Evolutionary conservation across 768 basidiomycete genomes (phyloP), one percentile per base, ranked within the genome.

Genomic region (Termitomyces heimii): DNA sequence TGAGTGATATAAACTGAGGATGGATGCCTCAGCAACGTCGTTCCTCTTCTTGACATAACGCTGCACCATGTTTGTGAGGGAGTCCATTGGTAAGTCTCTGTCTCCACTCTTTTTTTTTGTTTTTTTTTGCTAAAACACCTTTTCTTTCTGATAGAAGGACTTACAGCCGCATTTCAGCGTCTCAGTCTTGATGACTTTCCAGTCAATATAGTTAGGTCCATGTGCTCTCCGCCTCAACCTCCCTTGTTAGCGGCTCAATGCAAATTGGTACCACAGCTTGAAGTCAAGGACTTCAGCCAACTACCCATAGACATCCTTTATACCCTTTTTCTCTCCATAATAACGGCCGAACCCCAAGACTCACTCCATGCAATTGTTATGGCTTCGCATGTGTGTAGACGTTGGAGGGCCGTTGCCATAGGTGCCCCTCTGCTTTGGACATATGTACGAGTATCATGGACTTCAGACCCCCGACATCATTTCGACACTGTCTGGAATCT

Each of bases 401-500:
- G 47, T 26, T 64, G 63, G 63, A 61, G 61, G 22, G 37, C 29
- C 13, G 48, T 64, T 29, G 57, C 57, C 31, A 50, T 57, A 2
- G 49, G 50, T 18, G 61, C 63, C 1, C 61, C 63, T 22, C 31
- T 64, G 22, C 44, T 64, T 13, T 64, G 63, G 63, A 62, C 57
- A n/a, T 58, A 64, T 37, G 31, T 64, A 32, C 53, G 39, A n/a
- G 44, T 64, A 43, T 46, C 53, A 3, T 55, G 60, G 54, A 58
- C 54, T 24, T 31, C 34, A 24, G 46, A 51, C 9, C 56, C 47
- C 13, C 39, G 22, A 34, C 31, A 57, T n/a, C 58, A 60, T 32
- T 46, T 48, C 28, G 16, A 34, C 4, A 55, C 46, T 22, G 29
- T 64, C 32, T 40, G 50, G 7, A 58, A 37, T n/a, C 53, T 62